Evolutionary conservation across 2,329 filamentous ascomycete genomes (phyloP).

Genomic region (Ramichloridium luteum): DNA sequence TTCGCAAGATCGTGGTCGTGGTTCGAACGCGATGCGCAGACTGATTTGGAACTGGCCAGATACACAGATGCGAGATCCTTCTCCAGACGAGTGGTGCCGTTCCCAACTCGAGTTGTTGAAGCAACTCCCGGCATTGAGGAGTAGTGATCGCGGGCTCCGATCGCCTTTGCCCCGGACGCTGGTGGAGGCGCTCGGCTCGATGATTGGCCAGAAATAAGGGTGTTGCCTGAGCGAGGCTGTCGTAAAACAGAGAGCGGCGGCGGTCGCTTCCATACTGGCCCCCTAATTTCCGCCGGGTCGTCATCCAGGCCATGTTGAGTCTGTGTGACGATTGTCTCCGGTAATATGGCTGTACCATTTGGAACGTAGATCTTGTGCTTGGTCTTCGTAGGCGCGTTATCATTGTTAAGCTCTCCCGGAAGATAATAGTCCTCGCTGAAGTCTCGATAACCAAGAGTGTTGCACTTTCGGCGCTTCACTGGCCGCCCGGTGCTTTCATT

Average conservation of each 20-base stretch:
- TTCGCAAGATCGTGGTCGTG: slow-evolving; percentile 41
- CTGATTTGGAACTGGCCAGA: too few species aligned
- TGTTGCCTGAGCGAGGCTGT: neutral
- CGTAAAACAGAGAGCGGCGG: slow-evolving; percentile 3
- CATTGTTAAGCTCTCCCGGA: slow-evolving; percentile 14
- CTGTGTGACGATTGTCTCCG: slow-evolving; percentile 32
- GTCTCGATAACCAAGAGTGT: too few species aligned
- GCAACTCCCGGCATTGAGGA: too few species aligned
- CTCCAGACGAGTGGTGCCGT: slow-evolving; percentile 19
- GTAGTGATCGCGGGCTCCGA: slow-evolving; percentile 16
- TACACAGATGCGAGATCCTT: slow-evolving; percentile 13
- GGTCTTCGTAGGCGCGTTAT: slow-evolving; percentile 22
- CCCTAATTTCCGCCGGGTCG: slow-evolving; percentile 33
- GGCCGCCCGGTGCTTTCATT: slow-evolving; percentile 5
- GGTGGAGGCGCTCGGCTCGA: slow-evolving; percentile 14
- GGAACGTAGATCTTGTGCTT: slow-evolving; percentile 34
- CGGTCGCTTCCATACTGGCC: slow-evolving; percentile 37
- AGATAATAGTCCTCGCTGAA: slow-evolving; percentile 15
- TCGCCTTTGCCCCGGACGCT: slow-evolving; percentile 10
- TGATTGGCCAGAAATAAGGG: too few species aligned
- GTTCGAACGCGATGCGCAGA: too few species aligned
- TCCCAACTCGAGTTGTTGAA: too few species aligned
- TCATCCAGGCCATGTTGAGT: slow-evolving; percentile 29
- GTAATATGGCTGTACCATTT: slow-evolving; percentile 27
- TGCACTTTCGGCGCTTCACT: too few species aligned